Evolutionary conservation across 768 basidiomycete genomes (phyloP), one percentile per base, ranked within the genome.

Genomic region (Pleurotus giganteus): DNA sequence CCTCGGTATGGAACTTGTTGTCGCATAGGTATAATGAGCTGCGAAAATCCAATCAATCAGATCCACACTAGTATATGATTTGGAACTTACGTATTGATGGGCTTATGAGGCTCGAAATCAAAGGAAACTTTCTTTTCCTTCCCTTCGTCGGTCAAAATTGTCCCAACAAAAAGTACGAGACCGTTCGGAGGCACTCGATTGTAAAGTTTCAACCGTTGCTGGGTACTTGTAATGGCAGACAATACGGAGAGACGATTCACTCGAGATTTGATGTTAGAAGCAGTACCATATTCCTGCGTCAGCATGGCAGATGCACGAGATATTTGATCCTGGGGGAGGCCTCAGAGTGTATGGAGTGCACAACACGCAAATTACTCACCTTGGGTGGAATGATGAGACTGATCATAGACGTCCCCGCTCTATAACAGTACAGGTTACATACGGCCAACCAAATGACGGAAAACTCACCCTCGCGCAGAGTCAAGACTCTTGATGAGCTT

Each of bases 41-140:
- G 68, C 23, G 6, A 9, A 12, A 39, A 54, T 26, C 32, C 17
- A 41, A 54, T 24, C 41, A 52, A 44, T 43, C 19, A 15, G 31
- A 17, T 6, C 53, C 39, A 11, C 28, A 29, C 39, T 21, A 15
- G 45, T 53, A 45, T 27, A 19, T 7, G 54, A 7, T 26, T 13
- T n/a, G 21, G 19, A 11, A 76, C 89, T 56, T 71, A 95, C 91
- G 96, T 98, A 70, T 98, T 98, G 77, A 98, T 97, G 29, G 96
- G 94, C 69, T 98, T 98, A 72, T 97, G 96, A 6, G 97, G 97
- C 69, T 97, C 94, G 60, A 99, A 95, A 71, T 98, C 96, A 65
- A 98, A 98, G 0, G 93, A 94, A 27, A 96, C 92, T 71, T 98
- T 99, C 81, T 98, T 98, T 74, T 98, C 97, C 72, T 99, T 99